A percentile compares a stretch with the other conserved stretches of the same genome.
phyloP scores from a whole-genome alignment of 495 filamentous ascomycete genomes.

The Daldinia loculata region DNA sequence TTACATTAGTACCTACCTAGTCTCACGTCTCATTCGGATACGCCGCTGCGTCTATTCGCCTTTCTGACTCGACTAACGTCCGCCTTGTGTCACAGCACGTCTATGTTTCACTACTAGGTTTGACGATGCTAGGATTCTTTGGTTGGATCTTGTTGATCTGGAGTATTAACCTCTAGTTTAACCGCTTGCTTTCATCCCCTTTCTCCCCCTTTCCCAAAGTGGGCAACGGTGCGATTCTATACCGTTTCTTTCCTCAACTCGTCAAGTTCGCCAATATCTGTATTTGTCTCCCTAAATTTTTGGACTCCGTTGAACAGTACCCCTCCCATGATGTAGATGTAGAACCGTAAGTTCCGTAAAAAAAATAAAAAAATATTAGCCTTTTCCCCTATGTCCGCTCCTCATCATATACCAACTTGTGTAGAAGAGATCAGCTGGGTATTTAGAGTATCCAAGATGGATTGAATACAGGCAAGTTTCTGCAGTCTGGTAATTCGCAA shows the following conservation, averaged over 20 bases:
- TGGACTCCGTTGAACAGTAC: conserved; percentile 35
- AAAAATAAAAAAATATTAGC: conserved; percentile 17
- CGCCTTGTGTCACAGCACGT: conserved; percentile 34
- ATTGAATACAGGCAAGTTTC: conserved; percentile 32
- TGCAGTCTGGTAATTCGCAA: conserved; percentile 43
- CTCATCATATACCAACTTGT: conserved; percentile 30
- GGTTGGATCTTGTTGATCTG: conserved; percentile 32
- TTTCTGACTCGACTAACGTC: conserved; percentile 27
- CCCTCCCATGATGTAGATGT: conserved; percentile 20
- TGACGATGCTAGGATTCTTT: conserved; percentile 27
- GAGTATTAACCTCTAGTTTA: conserved; percentile 40
- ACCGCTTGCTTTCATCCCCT: conserved; percentile 30
- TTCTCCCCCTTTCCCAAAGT: conserved; percentile 28
- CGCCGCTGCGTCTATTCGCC: conserved; percentile 21
- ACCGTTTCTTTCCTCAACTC: conserved; percentile 24
- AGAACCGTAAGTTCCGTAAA: conserved; percentile 15
- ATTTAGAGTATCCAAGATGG: conserved; percentile 32
- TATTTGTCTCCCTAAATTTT: conserved; percentile 32
- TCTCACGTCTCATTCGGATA: conserved; percentile 28
- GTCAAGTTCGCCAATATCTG: conserved; percentile 22
- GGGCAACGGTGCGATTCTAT: conserved; percentile 30
- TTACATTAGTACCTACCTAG: conserved; percentile 19
- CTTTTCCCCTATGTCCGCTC: conserved; percentile 12
- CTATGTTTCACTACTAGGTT: conserved; percentile 26
- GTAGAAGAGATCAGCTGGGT: conserved; percentile 28